These are phyloP conservation scores for Tulasnella sp. DNA, from an alignment of 768 basidiomycete genomes.

Conservation along the genomic window DNA sequence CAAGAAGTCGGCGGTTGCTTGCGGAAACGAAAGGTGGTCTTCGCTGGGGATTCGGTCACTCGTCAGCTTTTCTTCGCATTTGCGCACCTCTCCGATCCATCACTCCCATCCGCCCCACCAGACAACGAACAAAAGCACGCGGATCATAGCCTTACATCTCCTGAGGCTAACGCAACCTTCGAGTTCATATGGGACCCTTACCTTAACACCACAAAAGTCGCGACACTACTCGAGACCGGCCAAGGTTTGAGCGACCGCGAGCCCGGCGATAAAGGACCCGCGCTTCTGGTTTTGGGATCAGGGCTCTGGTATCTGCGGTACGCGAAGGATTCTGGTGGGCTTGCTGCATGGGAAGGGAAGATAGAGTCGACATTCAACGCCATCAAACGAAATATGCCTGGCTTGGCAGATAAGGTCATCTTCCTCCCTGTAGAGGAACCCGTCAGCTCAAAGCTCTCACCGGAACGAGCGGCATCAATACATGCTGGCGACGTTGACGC, in stretches of 20 bases:
- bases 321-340: slow-evolving; percentile 55
- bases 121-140: slow-evolving; percentile 44
- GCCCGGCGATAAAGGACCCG: slow-evolving; percentile 29
- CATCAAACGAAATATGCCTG: slow-evolving; percentile 31
- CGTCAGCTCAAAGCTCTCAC: slow-evolving; percentile 51
- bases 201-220: slow-evolving; percentile 55
- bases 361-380: slow-evolving; percentile 54
- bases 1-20: slow-evolving; percentile 47
- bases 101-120: slow-evolving; percentile 41
- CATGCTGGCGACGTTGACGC: slow-evolving; percentile 71
- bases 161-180: slow-evolving; percentile 46
- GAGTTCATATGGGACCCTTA: slow-evolving; percentile 69
- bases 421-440: slow-evolving; percentile 70
- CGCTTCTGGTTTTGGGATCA: slow-evolving; percentile 70
- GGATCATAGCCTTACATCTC: slow-evolving; percentile 44
- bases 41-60: slow-evolving; percentile 79
- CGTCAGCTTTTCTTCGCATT: slow-evolving; percentile 70
- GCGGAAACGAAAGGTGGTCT: slow-evolving; percentile 49
- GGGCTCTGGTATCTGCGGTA: slow-evolving; percentile 88
- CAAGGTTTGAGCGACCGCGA: slow-evolving; percentile 17
- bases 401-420: slow-evolving; percentile 60
- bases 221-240: slow-evolving; percentile 32
- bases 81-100: slow-evolving; percentile 48
- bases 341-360: slow-evolving; percentile 66
- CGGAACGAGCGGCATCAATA: slow-evolving; percentile 57